phyloP scores from a whole-genome alignment of 108 stramenopile species.

The Nitzschia sp. region DNA sequence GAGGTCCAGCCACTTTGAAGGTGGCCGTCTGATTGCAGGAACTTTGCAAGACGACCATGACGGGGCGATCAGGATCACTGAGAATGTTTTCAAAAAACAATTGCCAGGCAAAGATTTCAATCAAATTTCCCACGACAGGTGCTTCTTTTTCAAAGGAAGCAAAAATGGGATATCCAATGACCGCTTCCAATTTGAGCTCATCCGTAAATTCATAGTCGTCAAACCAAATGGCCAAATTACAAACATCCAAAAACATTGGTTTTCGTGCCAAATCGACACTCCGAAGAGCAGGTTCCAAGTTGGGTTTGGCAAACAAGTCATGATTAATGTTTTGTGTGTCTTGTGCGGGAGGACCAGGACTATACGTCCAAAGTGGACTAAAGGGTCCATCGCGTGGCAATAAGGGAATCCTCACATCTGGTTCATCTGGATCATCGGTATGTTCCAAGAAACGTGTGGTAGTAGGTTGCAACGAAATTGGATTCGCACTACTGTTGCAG shows the following conservation, averaged over 20 bases:
- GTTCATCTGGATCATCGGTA: neutral
- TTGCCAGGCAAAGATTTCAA: constrained; percentile 32
- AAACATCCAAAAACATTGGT: constrained; percentile 7
- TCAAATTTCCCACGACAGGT: constrained; percentile 19
- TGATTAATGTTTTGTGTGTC: neutral
- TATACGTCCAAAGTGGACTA: neutral
- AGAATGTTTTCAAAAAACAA: constrained; percentile 33
- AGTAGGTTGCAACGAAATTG: neutral
- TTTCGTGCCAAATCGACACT: neutral
- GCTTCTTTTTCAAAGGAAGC: constrained; percentile 15
- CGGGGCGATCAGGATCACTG: neutral
- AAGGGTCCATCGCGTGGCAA: constrained; percentile 2
- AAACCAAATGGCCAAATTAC: neutral
- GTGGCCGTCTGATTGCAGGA: constrained; percentile 6
- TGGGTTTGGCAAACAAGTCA: neutral
- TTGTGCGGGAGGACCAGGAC: neutral
- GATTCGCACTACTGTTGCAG: neutral
- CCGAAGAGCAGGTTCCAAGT: neutral
- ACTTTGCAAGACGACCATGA: neutral
- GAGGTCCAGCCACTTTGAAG: neutral
- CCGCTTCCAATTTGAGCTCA: neutral
- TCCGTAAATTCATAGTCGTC: neutral
- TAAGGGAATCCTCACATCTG: neutral
- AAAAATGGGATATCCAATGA: neutral
- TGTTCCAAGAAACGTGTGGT: neutral